Evolutionary conservation across 208 protist genomes (phyloP).

Genomic region (Trypanosoma grayi): DNA sequence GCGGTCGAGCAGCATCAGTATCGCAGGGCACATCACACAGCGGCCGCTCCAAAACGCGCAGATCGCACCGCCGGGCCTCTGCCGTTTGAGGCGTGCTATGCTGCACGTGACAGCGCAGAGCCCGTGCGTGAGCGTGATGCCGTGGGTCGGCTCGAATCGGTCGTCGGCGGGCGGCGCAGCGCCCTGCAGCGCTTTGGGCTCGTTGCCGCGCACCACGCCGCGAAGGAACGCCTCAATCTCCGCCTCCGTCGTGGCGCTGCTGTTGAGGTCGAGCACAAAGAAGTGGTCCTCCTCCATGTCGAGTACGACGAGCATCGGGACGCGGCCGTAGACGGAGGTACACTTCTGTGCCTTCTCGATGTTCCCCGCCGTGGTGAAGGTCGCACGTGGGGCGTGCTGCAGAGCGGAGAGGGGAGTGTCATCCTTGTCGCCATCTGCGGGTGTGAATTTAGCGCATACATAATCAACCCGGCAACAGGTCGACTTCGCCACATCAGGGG

Average conservation of each 20-base stretch:
- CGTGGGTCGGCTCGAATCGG: conserved; percentile 30
- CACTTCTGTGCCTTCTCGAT: conserved; percentile 19
- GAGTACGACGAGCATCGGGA: conserved; percentile 11
- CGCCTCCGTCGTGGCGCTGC: neutral
- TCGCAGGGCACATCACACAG: conserved; percentile 51
- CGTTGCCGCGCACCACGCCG: conserved; percentile 23
- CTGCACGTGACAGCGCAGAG: conserved; percentile 36
- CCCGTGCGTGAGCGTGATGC: conserved; percentile 30
- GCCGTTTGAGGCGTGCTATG: conserved; percentile 23
- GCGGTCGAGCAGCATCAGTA: conserved; percentile 48
- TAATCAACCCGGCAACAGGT: conserved; percentile 1
- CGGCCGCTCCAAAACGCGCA: conserved; percentile 64
- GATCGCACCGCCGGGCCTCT: conserved; percentile 28
- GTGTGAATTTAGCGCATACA: neutral
- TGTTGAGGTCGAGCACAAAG: conserved; percentile 11
- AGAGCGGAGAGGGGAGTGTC: neutral
- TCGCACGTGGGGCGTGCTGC: neutral
- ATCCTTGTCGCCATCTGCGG: neutral
- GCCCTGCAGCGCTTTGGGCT: conserved; percentile 40
- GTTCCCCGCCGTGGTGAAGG: conserved; percentile 18
- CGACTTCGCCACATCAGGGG: neutral
- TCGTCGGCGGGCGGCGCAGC: conserved; percentile 26
- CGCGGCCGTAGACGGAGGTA: conserved; percentile 13
- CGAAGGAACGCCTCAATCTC: conserved; percentile 26
- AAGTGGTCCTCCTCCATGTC: conserved; percentile 14